Evolutionary conservation across 2,329 filamentous ascomycete species (phyloP), one percentile per base, ranked within the genome.

Genomic region (Botrytis sinoallii): DNA sequence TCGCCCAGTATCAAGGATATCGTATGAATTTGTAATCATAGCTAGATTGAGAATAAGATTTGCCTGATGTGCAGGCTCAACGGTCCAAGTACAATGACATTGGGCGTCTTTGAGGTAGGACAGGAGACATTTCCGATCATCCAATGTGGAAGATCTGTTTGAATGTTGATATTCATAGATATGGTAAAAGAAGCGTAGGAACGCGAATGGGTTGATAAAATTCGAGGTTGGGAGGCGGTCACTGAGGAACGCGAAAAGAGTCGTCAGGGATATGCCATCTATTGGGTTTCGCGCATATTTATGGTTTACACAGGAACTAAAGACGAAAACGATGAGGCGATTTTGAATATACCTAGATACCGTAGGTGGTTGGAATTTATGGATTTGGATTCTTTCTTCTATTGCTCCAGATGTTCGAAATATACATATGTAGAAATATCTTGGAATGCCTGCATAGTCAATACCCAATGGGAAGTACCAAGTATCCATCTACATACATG

Each of bases 231-330:
- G n/a, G n/a, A 18, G 66, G 66, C 66, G 48, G 48, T 57, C 48
- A 68, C 35, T 42, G 65, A 42, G 25, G 29, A 42, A 69, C 48
- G 66, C 66, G 66, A 42, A 40, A 68, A 35, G 48, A 68, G 66
- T 57, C 46, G 35, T 57, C 66, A 69, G 66, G 66, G 66, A 69
- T 69, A n/a, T 57, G 48, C 48, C 52, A 48, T 57, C 48, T 69
- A 55, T 69, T 48, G 65, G 66, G 40, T 38, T 57, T 57, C 7
- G 25, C 48, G 35, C 64, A 52, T 10, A 52, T 52, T 46, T 46
- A 29, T 67, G 46, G 46, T 68, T 68, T 20, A 55, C 46, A 68
- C 65, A 40, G n/a, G 20, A 40, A 29, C 65, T 22, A 72, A 76
- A 76, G 2, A 57, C 52, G 52, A 57, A 57, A 57, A 29, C 52